Evolutionary conservation across 1,284 basidiomycete species (phyloP).

Genomic region (Rhodotorula sp.): DNA sequence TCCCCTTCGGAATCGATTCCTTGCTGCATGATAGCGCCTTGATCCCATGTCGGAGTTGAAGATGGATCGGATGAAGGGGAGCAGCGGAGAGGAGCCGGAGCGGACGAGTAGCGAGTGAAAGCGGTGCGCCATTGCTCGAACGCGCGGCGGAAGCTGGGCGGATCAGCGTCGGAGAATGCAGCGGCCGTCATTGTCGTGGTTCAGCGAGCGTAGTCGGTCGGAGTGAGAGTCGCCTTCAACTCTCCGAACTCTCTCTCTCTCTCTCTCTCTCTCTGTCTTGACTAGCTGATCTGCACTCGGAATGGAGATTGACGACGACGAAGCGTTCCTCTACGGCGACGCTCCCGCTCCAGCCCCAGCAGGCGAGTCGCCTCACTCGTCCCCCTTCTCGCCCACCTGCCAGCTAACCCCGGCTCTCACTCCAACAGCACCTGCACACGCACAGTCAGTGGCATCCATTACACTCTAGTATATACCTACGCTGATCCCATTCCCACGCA

Average conservation of each 20-base stretch:
- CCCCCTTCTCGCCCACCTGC: not conserved
- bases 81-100: slow-evolving; percentile 12
- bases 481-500: not conserved
- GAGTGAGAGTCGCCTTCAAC: not conserved
- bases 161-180: slow-evolving; percentile 7
- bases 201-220: no score
- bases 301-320: slow-evolving; percentile 36
- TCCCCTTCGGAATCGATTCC: not conserved
- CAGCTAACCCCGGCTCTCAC: not conserved
- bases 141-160: slow-evolving; percentile 23
- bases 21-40: slow-evolving; percentile 28
- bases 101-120: slow-evolving; percentile 6
- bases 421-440: not conserved
- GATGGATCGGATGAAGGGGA: not conserved
- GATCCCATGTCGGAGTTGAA: slow-evolving; percentile 19
- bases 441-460: no score
- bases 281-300: not conserved
- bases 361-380: not conserved
- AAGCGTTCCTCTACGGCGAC: slow-evolving; percentile 39
- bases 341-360: slow-evolving; percentile 1
- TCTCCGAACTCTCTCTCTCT: not conserved
- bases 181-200: not conserved
- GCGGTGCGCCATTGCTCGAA: slow-evolving; percentile 31
- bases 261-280: not conserved
- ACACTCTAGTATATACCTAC: no score